A percentile compares a stretch with the other conserved stretches of the same genome.
phyloP scores from a whole-genome alignment of 2,329 filamentous ascomycete species.

The Aspergillus awamori region DNA sequence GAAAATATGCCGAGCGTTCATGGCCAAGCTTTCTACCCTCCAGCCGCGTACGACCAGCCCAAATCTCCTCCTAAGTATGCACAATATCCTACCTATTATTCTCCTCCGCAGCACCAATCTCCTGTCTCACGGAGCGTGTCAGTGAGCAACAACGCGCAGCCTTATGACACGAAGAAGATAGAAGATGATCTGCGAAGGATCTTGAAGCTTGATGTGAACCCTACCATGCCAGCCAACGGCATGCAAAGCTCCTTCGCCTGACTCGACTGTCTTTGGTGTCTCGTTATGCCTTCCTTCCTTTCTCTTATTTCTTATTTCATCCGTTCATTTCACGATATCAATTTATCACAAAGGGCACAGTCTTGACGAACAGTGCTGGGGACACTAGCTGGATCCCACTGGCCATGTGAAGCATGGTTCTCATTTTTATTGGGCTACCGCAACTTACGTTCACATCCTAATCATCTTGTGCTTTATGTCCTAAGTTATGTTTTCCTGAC shows the following conservation, averaged over 20 bases:
- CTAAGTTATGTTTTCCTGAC: neutral
- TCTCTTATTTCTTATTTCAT: neutral
- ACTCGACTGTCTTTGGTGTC: conserved; percentile 9
- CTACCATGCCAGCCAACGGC: conserved; percentile 32
- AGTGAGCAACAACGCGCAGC: conserved; percentile 28
- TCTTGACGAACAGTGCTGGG: neutral
- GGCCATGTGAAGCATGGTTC: neutral
- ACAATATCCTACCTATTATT: conserved; percentile 24
- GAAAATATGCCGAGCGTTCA: conserved; percentile 14
- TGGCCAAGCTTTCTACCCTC: conserved; percentile 25
- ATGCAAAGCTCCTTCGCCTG: conserved; percentile 40
- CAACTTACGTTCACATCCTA: neutral
- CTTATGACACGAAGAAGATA: conserved; percentile 47
- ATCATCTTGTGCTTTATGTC: neutral
- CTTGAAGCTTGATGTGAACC: conserved; percentile 46
- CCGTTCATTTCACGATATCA: conserved; percentile 7
- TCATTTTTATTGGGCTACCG: neutral
- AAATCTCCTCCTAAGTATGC: conserved; percentile 19
- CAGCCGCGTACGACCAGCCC: conserved; percentile 27
- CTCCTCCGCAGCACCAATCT: conserved; percentile 28
- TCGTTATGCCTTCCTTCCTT: neutral
- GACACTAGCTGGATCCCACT: neutral
- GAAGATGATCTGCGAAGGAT: conserved; percentile 53
- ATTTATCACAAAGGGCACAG: neutral
- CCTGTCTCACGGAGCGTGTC: conserved; percentile 26